These are phyloP conservation scores for Periconia macrospinosa DNA, from an alignment of 2,329 filamentous ascomycete species.

Conservation along the genomic window DNA sequence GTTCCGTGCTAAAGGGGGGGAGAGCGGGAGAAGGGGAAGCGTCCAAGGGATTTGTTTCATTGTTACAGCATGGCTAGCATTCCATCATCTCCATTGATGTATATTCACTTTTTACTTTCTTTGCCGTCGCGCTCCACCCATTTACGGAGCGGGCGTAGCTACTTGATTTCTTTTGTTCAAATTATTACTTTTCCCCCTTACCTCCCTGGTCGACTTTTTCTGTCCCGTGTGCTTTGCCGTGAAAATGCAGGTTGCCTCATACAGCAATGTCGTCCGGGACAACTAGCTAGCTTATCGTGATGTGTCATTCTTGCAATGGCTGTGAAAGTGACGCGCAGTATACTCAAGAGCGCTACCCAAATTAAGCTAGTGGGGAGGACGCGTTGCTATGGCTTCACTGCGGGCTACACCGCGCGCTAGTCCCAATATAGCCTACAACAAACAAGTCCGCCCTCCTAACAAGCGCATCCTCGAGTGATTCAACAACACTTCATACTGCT, in stretches of 20 bases:
- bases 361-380: background rate
- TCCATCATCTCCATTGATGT: constrained; percentile 18
- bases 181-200: background rate
- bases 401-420: constrained; percentile 19
- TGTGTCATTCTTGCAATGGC: background rate
- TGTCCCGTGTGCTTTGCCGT: background rate
- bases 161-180: background rate
- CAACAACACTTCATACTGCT: constrained; percentile 17
- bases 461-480: constrained; percentile 6
- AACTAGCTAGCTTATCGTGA: background rate
- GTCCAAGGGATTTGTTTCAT: constrained; percentile 12
- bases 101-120: constrained; percentile 10
- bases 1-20: constrained; percentile 7
- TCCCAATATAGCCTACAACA: constrained; percentile 27
- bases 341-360: no score
- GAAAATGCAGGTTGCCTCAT: no score
- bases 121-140: background rate
- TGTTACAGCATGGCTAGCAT: constrained; percentile 19
- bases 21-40: constrained; percentile 12
- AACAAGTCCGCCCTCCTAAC: constrained; percentile 20
- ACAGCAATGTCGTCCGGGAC: no score
- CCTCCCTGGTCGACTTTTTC: background rate
- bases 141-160: background rate
- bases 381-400: constrained; percentile 20
- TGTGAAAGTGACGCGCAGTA: no score